Base-by-base conservation (phyloP, 495 filamentous ascomycete genomes). In the Podospora pseudoanserina region DNA sequence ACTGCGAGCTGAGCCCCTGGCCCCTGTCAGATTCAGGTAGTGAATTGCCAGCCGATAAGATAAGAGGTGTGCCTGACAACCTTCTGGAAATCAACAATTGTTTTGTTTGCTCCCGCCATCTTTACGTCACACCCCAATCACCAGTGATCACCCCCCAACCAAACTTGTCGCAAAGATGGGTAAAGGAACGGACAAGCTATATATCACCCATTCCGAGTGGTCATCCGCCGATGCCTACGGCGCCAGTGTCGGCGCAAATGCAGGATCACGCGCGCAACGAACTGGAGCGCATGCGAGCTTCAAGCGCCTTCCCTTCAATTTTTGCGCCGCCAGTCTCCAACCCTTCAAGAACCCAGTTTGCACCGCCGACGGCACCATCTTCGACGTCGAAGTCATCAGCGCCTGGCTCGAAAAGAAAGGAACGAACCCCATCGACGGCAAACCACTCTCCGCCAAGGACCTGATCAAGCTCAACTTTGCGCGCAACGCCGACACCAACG, bases 191-290 rank as follows among this genome's bases (percentile, higher is more conserved):
- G 86, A 90, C 77, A 94, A 94, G 76, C 85, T 94, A 68, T 94
- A 96, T 78, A 97, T 97, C 75, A 97, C 94, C 54, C 94, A 97
- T 76, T 92, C 89, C 65, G 94, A 97, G 82, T 97, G 94, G 94
- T 89, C 92, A n/a, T 95, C 92, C 15, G 87, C 88, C 44, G 92
- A 97, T 77, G 90, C 91, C 63, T 95, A 89, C 80, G 89, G 89
- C 27, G 90, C 92, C 70, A 91, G 85, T 71, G 86, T 83, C 34
- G 91, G 92, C 75, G 86, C 91, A 53, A 90, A 88, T 67, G 88
- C 90, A 18, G 84, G 85, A 18, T 85, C 84, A 44, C 83, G 84
- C 68, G 77, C 81, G 3, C 72, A 76, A 18, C 72, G 76, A 28
- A 82, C 78, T 49, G 85, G 86, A 62, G 85, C 85, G n/a, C 84